Evolutionary conservation across 192 early-diverging fungal species (phyloP), one percentile per base, ranked within the genome.

Genomic region (Entomortierella parvispora): DNA sequence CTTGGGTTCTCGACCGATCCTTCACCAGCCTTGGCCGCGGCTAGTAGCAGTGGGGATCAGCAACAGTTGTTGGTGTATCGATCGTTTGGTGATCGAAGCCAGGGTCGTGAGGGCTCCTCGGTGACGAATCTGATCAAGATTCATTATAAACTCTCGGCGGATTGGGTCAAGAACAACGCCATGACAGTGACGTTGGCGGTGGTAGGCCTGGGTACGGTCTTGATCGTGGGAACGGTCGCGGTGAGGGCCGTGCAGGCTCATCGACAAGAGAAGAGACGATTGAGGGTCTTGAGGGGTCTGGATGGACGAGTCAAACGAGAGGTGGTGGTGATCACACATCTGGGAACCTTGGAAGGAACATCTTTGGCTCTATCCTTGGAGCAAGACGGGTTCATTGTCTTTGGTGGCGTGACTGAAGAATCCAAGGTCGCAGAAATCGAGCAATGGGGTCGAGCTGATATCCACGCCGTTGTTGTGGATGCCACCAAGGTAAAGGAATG

Each of bases 381-480:
- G 2, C 55, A 79, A 29, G 47, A 79, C 40, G 76, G 76, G 0
- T 79, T 79, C 11, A 20, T 79, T 5, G 68, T 79, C 40, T 79
- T 79, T 71, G 77, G 55, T 1, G 67, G 62, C 29, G 77, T 79
- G 6, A 48, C 77, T 2, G 65, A 55, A 25, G 50, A 65, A 37
- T 10, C 14, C 12, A 25, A 50, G 22, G 77, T 46, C 2, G 61
- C 58, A 14, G 68, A 69, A 29, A 46, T 79, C 9, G 45, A 54
- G 37, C 53, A 57, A 25, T 69, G 69, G 67, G 55, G 49, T 23
- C 55, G 54, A 15, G 12, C 7, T 4, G 67, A 71, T 29, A 65
- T 79, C 33, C 62, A 47, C 42, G 56, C 68, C 14, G 45, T 79
- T 25, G 29, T 79, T 43, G 62, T 79, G 12, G 77, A 79, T 40